Evolutionary conservation across 495 filamentous ascomycete genomes (phyloP), one percentile per base, ranked within the genome.

Genomic region (Glonium stellatum): DNA sequence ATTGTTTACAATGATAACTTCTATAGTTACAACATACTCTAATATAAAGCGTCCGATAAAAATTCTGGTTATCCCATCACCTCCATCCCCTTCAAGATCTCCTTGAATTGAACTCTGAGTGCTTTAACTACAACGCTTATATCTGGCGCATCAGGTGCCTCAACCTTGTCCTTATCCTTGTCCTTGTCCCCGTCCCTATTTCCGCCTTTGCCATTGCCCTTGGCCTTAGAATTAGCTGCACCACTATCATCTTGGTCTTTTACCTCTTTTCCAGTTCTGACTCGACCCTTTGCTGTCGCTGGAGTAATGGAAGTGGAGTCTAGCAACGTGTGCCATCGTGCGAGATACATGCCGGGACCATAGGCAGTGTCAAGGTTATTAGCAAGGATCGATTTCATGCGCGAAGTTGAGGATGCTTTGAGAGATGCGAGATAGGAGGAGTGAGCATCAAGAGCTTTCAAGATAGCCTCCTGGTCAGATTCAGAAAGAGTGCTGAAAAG

Each of bases 301-400:
- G 85, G 85, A 9, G 81, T 84, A 19, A 88, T 78, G 15, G 75
- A 55, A 0, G 84, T 84, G 6, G 72, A 67, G 64, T 88, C 80
- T 23, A 88, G 73, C 8, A 87, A 72, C 18, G 76, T 64, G 67
- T 87, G 80, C 85, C 85, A 88, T 41, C 80, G 76, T 0, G 77
- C 73, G 42, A 87, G 76, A 64, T 81, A 88, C 51, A 82, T 79
- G 0, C 85, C 85, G 10, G 85, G 85, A 0, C 84, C 84, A 10
- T 73, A 70, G 1, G 59, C 66, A 6, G 70, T 72, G 18, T 51
- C 61, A 19, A 19, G 6, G 12, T 5, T 55, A 52, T 25, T 39
- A n/a, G 56, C 50, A 12, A 74, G 64, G 54, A 75, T 67, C 18
- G 64, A 47, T 21, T 65, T 64, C 68, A 84, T 76, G 18, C 77